phyloP scores from a whole-genome alignment of 495 filamentous ascomycete species.

The Pyronema domesticum region DNA sequence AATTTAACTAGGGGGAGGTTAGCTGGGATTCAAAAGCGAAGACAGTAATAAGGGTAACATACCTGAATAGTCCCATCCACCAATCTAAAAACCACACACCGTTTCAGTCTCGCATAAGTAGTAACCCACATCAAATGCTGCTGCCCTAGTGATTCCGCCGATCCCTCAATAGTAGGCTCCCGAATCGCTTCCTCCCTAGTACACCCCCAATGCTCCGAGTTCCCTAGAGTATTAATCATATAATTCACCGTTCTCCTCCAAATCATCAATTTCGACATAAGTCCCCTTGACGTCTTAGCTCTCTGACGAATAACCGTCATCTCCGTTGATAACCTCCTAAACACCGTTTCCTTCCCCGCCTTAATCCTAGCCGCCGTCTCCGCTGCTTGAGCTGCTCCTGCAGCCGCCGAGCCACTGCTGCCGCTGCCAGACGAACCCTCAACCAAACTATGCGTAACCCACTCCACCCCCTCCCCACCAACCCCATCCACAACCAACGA shows the following conservation, averaged over 20 bases:
- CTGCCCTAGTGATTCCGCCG: too few species aligned
- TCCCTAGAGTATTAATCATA: constrained; percentile 47
- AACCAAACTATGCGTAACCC: constrained; percentile 28
- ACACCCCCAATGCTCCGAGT: constrained; percentile 20
- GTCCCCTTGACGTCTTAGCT: constrained; percentile 44
- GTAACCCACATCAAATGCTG: too few species aligned
- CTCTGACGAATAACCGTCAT: constrained; percentile 47
- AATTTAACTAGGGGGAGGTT: constrained; percentile 47
- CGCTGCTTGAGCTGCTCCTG: constrained; percentile 7
- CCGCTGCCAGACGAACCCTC: too few species aligned
- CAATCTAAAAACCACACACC: constrained; percentile 33
- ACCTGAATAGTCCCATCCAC: constrained; percentile 73
- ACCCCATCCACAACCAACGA: constrained; percentile 41
- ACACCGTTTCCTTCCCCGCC: constrained; percentile 7
- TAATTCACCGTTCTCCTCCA: constrained; percentile 92
- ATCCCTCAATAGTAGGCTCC: constrained; percentile 55
- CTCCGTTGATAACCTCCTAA: constrained; percentile 47
- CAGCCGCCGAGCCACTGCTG: too few species aligned
- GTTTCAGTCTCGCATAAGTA: constrained; percentile 16
- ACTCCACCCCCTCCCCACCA: constrained; percentile 28
- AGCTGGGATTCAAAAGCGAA: neutral
- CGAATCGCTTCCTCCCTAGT: constrained; percentile 53
- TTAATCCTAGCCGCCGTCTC: too few species aligned
- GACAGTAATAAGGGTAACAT: constrained; percentile 8
- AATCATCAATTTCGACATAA: constrained; percentile 48